phyloP scores from a whole-genome alignment of 2,329 filamentous ascomycete genomes.

The Fusarium sp. region DNA sequence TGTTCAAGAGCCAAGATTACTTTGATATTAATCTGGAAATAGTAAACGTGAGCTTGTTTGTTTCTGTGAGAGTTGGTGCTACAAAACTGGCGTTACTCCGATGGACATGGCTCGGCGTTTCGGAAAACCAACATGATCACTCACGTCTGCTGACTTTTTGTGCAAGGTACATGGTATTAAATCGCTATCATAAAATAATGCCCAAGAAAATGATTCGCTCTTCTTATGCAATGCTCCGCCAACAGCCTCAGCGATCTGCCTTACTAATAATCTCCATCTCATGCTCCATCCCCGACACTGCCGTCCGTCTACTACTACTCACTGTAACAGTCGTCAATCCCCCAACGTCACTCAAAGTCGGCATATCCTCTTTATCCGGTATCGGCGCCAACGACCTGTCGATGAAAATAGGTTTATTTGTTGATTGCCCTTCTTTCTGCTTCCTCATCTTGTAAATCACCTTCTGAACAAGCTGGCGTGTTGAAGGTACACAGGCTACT shows the following conservation, averaged over 20 bases:
- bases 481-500: not conserved
- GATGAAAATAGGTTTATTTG: not conserved
- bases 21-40: not conserved
- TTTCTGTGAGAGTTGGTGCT: not conserved
- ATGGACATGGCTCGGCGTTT: not conserved
- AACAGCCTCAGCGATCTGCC: not conserved
- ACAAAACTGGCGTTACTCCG: not conserved
- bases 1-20: not conserved
- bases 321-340: not conserved
- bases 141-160: not conserved
- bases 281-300: rapidly evolving
- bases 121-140: not conserved
- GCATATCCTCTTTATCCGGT: not conserved
- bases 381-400: not conserved
- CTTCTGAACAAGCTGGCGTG: not conserved
- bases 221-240: too few relatives aligned
- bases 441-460: rapidly evolving
- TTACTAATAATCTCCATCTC: not conserved
- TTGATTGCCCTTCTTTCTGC: not conserved
- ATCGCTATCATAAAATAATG: not conserved
- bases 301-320: not conserved
- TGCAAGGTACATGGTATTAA: not conserved
- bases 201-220: too few relatives aligned
- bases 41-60: not conserved
- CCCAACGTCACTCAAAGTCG: not conserved